Evolutionary conservation across 108 stramenopile species (phyloP).

Genomic region (Cyclotella choctawhatcheeana): DNA sequence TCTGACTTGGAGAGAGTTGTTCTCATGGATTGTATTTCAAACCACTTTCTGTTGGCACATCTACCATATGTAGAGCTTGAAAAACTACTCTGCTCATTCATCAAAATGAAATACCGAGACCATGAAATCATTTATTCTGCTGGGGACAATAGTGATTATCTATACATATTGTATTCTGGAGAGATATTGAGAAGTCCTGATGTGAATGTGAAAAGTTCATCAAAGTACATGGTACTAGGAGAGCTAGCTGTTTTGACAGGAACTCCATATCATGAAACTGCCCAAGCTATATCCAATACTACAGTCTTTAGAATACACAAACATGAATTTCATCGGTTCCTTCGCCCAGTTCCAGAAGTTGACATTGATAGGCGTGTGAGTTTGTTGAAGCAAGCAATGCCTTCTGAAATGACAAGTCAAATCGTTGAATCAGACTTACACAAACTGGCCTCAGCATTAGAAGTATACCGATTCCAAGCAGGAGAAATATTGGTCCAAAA

Average conservation of each 20-base stretch:
- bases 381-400: conserved; percentile 19
- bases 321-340: conserved; percentile 8
- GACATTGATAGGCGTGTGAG: background rate
- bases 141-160: conserved; percentile 33
- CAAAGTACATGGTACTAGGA: conserved; percentile 47
- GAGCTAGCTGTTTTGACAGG: conserved; percentile 41
- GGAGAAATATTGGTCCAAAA: conserved; percentile 23
- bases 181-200: conserved; percentile 18
- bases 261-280: conserved; percentile 24
- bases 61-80: conserved; percentile 14
- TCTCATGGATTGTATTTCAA: conserved; percentile 37
- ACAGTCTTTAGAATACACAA: conserved; percentile 27
- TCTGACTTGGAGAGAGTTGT: conserved; percentile 40
- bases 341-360: conserved; percentile 16
- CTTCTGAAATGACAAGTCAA: conserved; percentile 25
- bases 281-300: conserved; percentile 33
- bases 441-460: conserved; percentile 15
- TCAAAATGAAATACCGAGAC: conserved; percentile 22
- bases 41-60: conserved; percentile 33
- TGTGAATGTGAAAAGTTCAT: background rate
- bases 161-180: conserved; percentile 52
- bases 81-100: conserved; percentile 21
- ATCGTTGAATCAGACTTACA: conserved; percentile 6
- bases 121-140: conserved; percentile 39
- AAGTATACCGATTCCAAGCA: conserved; percentile 7